phyloP scores from a whole-genome alignment of 2,329 filamentous ascomycete species.

The Dactylellina haptotyla region DNA sequence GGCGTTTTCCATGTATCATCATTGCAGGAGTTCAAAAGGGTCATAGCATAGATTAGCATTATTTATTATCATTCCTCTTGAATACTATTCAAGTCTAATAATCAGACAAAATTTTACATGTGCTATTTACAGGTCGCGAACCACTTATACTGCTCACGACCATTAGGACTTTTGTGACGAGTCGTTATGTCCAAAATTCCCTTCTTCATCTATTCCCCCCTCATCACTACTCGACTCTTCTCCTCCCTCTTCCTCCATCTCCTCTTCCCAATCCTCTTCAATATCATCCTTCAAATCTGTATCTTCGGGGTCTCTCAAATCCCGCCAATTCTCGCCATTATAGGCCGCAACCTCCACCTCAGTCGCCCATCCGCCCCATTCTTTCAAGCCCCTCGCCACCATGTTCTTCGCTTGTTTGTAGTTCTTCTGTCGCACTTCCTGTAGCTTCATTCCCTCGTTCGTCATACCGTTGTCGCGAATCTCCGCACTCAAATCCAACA shows the following conservation, averaged over 20 bases:
- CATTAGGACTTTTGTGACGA: too few relatives aligned
- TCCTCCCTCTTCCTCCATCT: conserved; percentile 9
- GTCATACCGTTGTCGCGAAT: neutral
- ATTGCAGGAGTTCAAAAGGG: conserved; percentile 13
- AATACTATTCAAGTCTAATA: too few relatives aligned
- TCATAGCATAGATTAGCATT: neutral
- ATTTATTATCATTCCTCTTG: neutral
- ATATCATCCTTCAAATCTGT: too few relatives aligned
- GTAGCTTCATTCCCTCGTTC: neutral
- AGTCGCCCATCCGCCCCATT: conserved; percentile 47
- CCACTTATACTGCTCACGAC: too few relatives aligned
- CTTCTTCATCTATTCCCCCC: neutral
- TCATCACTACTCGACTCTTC: conserved; percentile 2
- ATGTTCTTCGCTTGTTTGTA: conserved; percentile 22
- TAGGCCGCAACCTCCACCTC: conserved; percentile 46
- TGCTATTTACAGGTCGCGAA: too few relatives aligned
- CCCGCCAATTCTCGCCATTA: conserved; percentile 41
- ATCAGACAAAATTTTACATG: neutral
- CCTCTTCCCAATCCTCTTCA: conserved; percentile 26
- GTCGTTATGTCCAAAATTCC: neutral
- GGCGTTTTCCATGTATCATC: neutral
- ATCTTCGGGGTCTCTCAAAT: conserved; percentile 33
- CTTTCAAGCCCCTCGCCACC: conserved; percentile 19
- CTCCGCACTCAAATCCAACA: conserved; percentile 23
- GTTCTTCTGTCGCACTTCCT: conserved; percentile 13